Conservation (phyloP, 306 rosid genomes). For the Casuarina cunninghamiana region DNA sequence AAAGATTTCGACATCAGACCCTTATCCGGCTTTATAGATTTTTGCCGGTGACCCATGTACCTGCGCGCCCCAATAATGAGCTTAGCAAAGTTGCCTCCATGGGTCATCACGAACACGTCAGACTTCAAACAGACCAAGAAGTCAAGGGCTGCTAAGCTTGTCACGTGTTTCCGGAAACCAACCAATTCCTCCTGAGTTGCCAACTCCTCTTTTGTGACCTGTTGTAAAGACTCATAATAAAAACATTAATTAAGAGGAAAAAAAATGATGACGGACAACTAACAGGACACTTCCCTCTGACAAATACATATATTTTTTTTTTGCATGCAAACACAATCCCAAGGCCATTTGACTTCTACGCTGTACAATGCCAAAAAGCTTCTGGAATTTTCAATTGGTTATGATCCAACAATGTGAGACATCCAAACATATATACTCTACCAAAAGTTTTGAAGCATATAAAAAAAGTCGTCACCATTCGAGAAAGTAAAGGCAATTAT, state of each 20-base stretch:
- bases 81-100: constrained; percentile 98
- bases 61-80: constrained; percentile 94
- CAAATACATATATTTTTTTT: neutral
- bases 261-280: neutral
- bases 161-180: constrained; percentile 91
- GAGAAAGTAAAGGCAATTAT: neutral
- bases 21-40: constrained; percentile 97
- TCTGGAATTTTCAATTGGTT: too few relatives aligned
- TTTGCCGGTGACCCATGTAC: constrained; percentile 90
- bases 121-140: constrained; percentile 98
- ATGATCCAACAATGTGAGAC: neutral
- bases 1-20: constrained; percentile 98
- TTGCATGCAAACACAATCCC: neutral
- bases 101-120: constrained; percentile 98
- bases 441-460: neutral
- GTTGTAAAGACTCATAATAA: constrained; percentile 21
- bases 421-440: neutral
- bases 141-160: constrained; percentile 96
- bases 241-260: neutral
- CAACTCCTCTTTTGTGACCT: constrained; percentile 96
- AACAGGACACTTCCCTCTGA: neutral
- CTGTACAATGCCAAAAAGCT: neutral
- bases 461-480: neutral
- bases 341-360: neutral
- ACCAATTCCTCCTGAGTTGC: constrained; percentile 86